These are phyloP conservation scores for Inga leiocalycina DNA, from an alignment of 306 rosid genomes.

Conservation along the genomic window DNA sequence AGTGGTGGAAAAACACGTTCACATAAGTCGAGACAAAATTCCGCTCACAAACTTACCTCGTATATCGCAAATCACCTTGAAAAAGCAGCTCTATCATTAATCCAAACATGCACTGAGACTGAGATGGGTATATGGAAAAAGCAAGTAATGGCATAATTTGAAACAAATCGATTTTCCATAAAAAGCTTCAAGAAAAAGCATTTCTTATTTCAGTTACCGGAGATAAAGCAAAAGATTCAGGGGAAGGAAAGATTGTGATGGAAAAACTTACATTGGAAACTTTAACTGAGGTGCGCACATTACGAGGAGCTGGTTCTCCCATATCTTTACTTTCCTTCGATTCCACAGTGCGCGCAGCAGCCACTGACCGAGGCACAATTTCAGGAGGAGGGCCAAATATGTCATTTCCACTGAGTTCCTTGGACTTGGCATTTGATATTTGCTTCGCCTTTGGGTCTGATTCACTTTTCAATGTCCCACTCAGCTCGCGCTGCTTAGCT, in stretches of 20 bases:
- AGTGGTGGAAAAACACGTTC: too few relatives aligned
- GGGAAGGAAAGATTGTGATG: background rate
- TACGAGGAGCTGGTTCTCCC: constrained; percentile 79
- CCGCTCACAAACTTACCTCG: too few relatives aligned
- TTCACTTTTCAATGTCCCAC: constrained; percentile 82
- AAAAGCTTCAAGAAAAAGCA: background rate
- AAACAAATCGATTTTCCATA: background rate
- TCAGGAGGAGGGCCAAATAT: constrained; percentile 94
- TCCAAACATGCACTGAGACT: too few relatives aligned
- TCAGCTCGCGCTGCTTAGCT: constrained; percentile 94
- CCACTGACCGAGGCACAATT: constrained; percentile 60
- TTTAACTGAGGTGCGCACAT: constrained; percentile 76
- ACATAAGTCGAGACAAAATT: too few relatives aligned
- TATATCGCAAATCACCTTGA: too few relatives aligned
- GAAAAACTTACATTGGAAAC: constrained; percentile 85
- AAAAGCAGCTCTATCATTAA: too few relatives aligned
- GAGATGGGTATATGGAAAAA: background rate
- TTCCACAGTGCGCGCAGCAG: constrained; percentile 58
- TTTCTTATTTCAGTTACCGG: background rate
- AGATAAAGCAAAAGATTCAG: background rate
- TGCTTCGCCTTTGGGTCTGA: constrained; percentile 63
- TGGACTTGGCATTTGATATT: constrained; percentile 74
- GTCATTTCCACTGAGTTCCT: constrained; percentile 89
- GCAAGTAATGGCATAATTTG: background rate
- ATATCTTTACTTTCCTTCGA: constrained; percentile 65